A percentile compares a stretch with the other conserved stretches of the same genome.
These are phyloP conservation scores for Asterochloris erici DNA, from an alignment of 139 green algal species.

Conservation along the genomic window DNA sequence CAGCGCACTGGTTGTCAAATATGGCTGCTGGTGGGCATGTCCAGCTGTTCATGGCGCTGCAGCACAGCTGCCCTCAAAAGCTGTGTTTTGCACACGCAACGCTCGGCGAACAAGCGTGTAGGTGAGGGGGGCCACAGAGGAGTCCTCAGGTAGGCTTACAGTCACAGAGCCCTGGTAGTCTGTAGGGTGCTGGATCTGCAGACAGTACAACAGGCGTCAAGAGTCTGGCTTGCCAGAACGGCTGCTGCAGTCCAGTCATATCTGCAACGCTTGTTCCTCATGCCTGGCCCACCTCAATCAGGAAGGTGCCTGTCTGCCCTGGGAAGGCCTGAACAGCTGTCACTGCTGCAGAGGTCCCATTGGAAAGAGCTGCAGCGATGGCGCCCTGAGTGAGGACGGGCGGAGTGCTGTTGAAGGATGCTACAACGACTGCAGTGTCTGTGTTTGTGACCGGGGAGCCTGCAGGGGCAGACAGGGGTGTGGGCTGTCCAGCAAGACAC, in stretches of 20 bases:
- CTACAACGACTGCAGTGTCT: constrained; percentile 15
- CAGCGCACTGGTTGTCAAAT: not conserved
- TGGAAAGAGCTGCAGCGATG: not conserved
- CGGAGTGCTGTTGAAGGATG: not conserved
- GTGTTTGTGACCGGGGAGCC: constrained; percentile 7
- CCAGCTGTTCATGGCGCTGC: no score
- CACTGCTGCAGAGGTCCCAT: not conserved
- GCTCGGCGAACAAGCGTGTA: constrained; percentile 15
- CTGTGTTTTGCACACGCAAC: constrained; percentile 19
- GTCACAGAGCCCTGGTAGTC: constrained; percentile 10
- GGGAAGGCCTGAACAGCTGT: constrained; percentile 18
- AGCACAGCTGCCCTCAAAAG: constrained; percentile 7
- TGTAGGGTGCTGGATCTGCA: constrained; percentile 19
- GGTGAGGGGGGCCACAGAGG: not conserved
- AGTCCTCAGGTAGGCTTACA: constrained; percentile 11
- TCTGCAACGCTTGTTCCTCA: not conserved
- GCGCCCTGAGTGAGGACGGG: not conserved
- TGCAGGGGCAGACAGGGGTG: not conserved
- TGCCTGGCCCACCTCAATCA: constrained; percentile 16
- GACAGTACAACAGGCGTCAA: not conserved
- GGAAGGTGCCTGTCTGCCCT: constrained; percentile 7
- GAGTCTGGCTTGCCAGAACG: not conserved
- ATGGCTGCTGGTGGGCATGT: not conserved
- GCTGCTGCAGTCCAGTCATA: not conserved
- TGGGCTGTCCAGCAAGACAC: no score